Conservation (phyloP, 352 stramenopile genomes). For the Globisporangium cylindrosporum region DNA sequence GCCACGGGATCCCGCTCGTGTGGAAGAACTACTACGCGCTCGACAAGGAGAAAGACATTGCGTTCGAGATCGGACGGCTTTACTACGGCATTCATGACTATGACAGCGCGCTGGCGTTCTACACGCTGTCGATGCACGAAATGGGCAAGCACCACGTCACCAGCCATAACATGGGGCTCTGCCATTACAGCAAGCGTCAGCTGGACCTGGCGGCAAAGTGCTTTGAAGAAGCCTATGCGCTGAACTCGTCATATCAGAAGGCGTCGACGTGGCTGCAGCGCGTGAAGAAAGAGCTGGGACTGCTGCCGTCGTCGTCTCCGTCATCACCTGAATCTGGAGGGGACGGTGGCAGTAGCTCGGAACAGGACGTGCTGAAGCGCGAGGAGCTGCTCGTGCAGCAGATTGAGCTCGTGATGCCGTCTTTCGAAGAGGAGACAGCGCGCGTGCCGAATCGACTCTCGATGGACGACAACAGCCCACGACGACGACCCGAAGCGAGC, state of each 20-base stretch:
- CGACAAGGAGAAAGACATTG: constrained; percentile 92
- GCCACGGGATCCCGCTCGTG: constrained; percentile 74
- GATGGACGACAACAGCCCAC: constrained; percentile 10
- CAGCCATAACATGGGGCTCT: constrained; percentile 95
- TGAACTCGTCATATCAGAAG: constrained; percentile 79
- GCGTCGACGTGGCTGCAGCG: constrained; percentile 79
- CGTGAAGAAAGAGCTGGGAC: constrained; percentile 55
- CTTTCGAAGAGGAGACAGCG: constrained; percentile 46
- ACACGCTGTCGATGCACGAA: constrained; percentile 78
- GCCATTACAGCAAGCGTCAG: constrained; percentile 90
- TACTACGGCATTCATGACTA: constrained; percentile 94
- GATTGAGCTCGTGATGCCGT: constrained; percentile 50
- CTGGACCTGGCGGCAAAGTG: constrained; percentile 54
- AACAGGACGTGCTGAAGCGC: constrained; percentile 10
- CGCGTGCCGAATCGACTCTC: constrained; percentile 11
- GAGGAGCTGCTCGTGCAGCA: constrained; percentile 43
- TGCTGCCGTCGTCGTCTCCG: constrained; percentile 1
- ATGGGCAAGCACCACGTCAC: constrained; percentile 95
- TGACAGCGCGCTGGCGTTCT: constrained; percentile 87
- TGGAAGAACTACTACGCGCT: constrained; percentile 93
- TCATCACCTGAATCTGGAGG: neutral
- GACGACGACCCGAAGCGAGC: constrained; percentile 5
- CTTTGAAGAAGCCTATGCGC: constrained; percentile 65
- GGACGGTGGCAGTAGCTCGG: neutral
- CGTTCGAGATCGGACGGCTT: constrained; percentile 88